Percentiles rank a stretch among this genome's conserved stretches.
phyloP scores from a whole-genome alignment of 768 basidiomycete species.

The Boletus huronensis region DNA sequence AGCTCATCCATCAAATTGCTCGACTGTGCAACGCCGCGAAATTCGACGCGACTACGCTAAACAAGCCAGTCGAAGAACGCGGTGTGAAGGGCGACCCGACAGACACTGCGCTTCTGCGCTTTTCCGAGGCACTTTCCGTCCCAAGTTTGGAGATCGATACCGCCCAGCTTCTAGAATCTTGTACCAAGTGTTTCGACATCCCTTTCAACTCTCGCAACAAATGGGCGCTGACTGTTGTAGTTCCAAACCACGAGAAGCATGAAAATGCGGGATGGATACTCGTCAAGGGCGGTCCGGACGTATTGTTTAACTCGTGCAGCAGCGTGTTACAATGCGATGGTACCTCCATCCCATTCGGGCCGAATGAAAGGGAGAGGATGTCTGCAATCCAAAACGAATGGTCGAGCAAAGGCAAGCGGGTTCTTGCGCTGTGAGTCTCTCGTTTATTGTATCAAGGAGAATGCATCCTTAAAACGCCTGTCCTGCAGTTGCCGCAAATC shows the following conservation, averaged over 20 bases:
- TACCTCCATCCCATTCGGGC: conserved; percentile 30
- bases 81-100: conserved; percentile 46
- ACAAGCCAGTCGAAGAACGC: conserved; percentile 30
- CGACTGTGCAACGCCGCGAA: conserved; percentile 56
- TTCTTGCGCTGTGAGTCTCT: conserved; percentile 41
- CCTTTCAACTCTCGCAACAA: conserved; percentile 53
- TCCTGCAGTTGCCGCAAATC: conserved; percentile 29
- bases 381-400: conserved; percentile 36
- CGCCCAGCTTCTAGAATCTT: conserved; percentile 16
- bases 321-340: conserved; percentile 33
- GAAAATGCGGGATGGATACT: conserved; percentile 35
- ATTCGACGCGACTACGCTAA: conserved; percentile 37
- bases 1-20: conserved; percentile 35
- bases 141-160: conserved; percentile 19
- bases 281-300: conserved; percentile 59
- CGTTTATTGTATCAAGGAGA: not conserved
- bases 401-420: conserved; percentile 51
- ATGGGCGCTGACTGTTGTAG: conserved; percentile 48
- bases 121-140: conserved; percentile 34
- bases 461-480: not conserved
- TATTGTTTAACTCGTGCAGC: conserved; percentile 41
- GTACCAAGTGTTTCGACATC: conserved; percentile 32
- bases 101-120: conserved; percentile 51
- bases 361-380: conserved; percentile 19
- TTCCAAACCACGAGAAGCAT: conserved; percentile 5